Conservation (phyloP, 2,329 filamentous ascomycete genomes). For the Colletotrichum lindemuthianum region DNA sequence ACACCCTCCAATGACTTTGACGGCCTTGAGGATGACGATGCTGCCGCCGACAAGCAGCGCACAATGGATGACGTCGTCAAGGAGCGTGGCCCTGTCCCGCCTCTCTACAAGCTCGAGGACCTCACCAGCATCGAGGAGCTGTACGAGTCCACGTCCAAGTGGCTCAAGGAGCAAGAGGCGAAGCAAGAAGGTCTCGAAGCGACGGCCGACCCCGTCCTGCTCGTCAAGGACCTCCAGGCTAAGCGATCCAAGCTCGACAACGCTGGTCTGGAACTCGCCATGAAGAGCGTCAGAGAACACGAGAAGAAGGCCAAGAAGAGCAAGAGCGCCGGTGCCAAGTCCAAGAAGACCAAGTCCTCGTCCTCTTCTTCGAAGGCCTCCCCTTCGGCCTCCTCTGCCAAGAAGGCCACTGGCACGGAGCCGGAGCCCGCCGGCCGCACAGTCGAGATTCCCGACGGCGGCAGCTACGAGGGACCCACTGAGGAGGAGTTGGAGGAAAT, state of each 20-base stretch:
- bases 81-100: conserved; percentile 65
- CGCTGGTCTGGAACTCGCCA: conserved; percentile 74
- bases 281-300: conserved; percentile 71
- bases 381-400: conserved; percentile 42
- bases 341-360: conserved; percentile 57
- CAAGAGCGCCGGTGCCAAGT: conserved; percentile 46
- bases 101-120: conserved; percentile 79
- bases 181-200: conserved; percentile 76
- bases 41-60: conserved; percentile 50
- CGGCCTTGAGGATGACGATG: conserved; percentile 79
- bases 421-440: conserved; percentile 49
- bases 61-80: conserved; percentile 56
- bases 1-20: conserved; percentile 69
- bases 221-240: conserved; percentile 75
- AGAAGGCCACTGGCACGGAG: conserved; percentile 49
- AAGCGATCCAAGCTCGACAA: conserved; percentile 79
- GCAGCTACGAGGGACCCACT: conserved; percentile 47
- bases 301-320: conserved; percentile 57
- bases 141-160: conserved; percentile 71
- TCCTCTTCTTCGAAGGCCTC: conserved; percentile 50
- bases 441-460: conserved; percentile 51
- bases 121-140: conserved; percentile 71
- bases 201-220: conserved; percentile 79
- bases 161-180: conserved; percentile 78
- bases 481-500: conserved; percentile 64